phyloP scores from a whole-genome alignment of 345 rosid species.

The Aegle marmelos region DNA sequence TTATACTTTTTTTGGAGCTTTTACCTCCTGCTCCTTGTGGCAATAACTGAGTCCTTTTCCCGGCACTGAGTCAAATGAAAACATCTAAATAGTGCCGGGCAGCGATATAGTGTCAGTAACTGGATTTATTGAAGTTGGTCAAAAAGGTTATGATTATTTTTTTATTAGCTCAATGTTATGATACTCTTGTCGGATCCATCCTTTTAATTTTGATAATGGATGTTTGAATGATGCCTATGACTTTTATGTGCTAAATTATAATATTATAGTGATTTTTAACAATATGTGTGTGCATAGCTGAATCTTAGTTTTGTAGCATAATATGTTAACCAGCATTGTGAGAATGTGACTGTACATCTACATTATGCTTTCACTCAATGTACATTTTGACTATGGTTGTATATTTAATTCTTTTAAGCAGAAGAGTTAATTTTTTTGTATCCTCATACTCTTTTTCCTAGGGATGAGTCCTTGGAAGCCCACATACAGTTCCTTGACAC shows the following conservation, averaged over 20 bases:
- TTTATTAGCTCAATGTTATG: background rate
- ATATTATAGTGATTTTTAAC: background rate
- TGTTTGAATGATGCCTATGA: background rate
- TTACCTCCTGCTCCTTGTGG: background rate
- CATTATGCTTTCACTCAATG: background rate
- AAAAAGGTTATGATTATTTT: background rate
- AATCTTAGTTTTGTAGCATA: background rate
- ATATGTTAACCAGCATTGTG: background rate
- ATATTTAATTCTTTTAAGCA: background rate
- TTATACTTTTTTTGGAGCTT: background rate
- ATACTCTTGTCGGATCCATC: background rate
- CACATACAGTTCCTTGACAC: slow-evolving; percentile 74
- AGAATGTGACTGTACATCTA: background rate
- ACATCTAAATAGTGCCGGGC: background rate
- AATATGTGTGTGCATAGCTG: background rate
- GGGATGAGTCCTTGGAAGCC: slow-evolving; percentile 61
- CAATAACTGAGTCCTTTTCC: background rate
- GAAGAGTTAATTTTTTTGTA: background rate
- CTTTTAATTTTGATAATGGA: background rate
- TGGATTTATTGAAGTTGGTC: background rate
- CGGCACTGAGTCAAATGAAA: background rate
- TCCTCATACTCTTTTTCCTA: slow-evolving; percentile 15
- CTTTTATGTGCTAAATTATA: background rate
- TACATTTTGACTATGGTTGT: background rate
- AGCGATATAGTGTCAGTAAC: background rate